These are phyloP conservation scores for Quercus rubra DNA, from an alignment of 306 rosid genomes.

Conservation along the genomic window DNA sequence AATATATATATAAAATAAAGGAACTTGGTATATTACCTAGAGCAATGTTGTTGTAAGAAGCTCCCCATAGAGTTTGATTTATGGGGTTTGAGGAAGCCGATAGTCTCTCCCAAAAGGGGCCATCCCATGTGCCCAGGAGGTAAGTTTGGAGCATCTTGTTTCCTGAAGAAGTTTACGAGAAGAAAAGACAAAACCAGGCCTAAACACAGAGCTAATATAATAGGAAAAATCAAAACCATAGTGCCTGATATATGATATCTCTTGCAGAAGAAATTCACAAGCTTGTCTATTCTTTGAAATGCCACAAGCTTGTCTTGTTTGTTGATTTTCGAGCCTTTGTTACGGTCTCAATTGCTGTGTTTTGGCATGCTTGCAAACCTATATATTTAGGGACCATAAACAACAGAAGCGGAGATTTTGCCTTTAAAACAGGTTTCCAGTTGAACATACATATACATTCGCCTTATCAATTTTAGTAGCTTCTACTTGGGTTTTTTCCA, in stretches of 20 bases:
- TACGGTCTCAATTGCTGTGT: too few relatives aligned
- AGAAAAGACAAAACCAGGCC: conserved; percentile 33
- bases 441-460: too few relatives aligned
- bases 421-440: too few relatives aligned
- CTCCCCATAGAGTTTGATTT: conserved; percentile 53
- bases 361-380: too few relatives aligned
- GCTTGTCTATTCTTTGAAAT: neutral
- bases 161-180: conserved; percentile 23
- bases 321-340: neutral
- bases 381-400: too few relatives aligned
- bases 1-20: neutral
- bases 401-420: too few relatives aligned
- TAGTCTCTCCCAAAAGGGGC: conserved; percentile 66
- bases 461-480: too few relatives aligned
- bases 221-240: conserved; percentile 27
- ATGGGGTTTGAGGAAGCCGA: conserved; percentile 66
- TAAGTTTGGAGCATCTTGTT: conserved; percentile 16
- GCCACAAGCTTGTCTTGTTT: conserved; percentile 1
- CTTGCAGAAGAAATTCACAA: conserved; percentile 3
- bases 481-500: too few relatives aligned
- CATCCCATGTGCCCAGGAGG: conserved; percentile 75
- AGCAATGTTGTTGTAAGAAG: conserved; percentile 57
- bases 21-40: conserved; percentile 38
- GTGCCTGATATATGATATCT: conserved; percentile 3
- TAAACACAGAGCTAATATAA: conserved; percentile 24